Base-by-base conservation (phyloP, 1,284 basidiomycete species). In the Grifola frondosa region DNA sequence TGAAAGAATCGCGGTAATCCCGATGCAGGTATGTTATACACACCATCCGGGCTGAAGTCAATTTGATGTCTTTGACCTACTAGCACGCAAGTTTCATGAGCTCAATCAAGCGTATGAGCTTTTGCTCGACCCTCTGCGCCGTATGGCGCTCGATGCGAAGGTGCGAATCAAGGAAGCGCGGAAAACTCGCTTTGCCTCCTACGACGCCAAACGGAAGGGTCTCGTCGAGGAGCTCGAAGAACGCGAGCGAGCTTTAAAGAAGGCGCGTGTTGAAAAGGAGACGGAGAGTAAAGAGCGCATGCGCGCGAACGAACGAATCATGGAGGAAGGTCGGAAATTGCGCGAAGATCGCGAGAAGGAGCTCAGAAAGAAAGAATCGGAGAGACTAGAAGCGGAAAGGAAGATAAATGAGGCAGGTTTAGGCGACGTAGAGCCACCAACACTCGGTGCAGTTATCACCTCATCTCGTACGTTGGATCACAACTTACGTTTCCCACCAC, bases 71-170 rank as follows among this genome's bases (percentile, higher is more conserved):
- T 13, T 17, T 37, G 16, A n/a, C n/a, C n/a, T n/a, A 40, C 15
- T 56, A 75, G 89, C 88, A 3, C 75, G 81, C 42, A 89, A 90
- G 61, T 97, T 97, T 62, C 90, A 95, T 62, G 82, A 88, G 49
- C 80, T 97, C 42, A 91, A 88, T 39, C 77, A 88, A 44, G 87
- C 93, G 0, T 88, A 91, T 52, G 88, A 92, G 54, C 77, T 94
- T 15, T 74, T 97, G 3, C 81, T 90, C 45, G 90, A 96, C 57
- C 88, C 88, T 0, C 70, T 87, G 6, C 83, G 89, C 38, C 82
- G 92, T 17, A 76, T 89, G n/a, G 88, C 84, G 4, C 70, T 95
- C 29, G 90, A 94, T 58, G 86, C 85, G 1, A 87, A 88, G 59
- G 68, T 89, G 8, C 82, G 88, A 40, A 66, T 85, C 2, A 83